Conservation (phyloP, 2,329 filamentous ascomycete genomes). For the Exophiala mesophila region DNA sequence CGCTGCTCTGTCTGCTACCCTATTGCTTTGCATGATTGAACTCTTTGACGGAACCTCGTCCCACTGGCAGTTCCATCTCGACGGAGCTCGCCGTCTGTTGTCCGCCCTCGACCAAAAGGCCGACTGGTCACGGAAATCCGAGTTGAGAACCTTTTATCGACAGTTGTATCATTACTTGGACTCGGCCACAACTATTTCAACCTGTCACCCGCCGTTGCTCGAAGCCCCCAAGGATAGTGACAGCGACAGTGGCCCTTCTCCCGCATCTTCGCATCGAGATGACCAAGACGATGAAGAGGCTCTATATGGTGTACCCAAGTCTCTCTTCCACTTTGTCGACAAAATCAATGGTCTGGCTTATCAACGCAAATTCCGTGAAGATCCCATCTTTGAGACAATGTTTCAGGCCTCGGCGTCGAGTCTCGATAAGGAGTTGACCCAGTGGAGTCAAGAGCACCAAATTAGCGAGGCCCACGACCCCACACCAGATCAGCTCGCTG, state of each 20-base stretch:
- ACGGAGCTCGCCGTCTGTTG: constrained; percentile 39
- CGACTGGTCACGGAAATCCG: constrained; percentile 16
- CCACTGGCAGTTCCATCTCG: constrained; percentile 42
- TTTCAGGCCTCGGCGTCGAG: constrained; percentile 32
- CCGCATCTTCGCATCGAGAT: neutral
- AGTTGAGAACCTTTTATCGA: constrained; percentile 35
- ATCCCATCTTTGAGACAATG: constrained; percentile 30
- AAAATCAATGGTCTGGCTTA: constrained; percentile 30
- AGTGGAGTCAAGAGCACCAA: constrained; percentile 34
- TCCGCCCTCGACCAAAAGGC: constrained; percentile 31
- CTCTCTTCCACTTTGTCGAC: constrained; percentile 28
- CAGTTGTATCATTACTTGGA: constrained; percentile 36
- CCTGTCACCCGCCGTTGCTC: constrained; percentile 29
- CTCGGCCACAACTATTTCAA: constrained; percentile 31
- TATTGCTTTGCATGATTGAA: constrained; percentile 42
- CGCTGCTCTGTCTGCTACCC: constrained; percentile 38
- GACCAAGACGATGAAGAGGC: constrained; percentile 8
- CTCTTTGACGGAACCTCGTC: constrained; percentile 41
- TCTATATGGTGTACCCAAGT: constrained; percentile 11
- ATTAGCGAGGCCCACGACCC: constrained; percentile 21
- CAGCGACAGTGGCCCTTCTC: neutral
- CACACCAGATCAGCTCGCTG: constrained; percentile 22
- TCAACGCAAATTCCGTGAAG: constrained; percentile 28
- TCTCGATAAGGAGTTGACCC: constrained; percentile 35
- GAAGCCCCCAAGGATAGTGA: constrained; percentile 6